These are phyloP conservation scores for Fusarium sp. DNA, from an alignment of 2,329 filamentous ascomycete species.

Conservation along the genomic window DNA sequence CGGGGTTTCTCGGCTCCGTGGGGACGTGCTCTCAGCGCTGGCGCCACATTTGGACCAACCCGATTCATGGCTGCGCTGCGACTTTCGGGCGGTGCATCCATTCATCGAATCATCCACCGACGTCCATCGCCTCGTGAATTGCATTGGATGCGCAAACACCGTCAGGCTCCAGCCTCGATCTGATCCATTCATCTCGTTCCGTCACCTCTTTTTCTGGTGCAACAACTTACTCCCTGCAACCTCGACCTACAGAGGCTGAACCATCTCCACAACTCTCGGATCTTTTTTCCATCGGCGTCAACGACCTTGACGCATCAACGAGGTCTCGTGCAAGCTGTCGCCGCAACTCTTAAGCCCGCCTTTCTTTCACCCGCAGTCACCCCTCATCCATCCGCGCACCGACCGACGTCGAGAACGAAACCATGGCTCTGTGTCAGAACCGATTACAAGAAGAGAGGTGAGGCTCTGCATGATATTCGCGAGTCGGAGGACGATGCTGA, in stretches of 20 bases:
- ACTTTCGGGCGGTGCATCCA: background rate
- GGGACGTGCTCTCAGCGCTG: conserved; percentile 16
- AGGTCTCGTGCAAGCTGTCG: conserved; percentile 8
- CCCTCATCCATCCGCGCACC: conserved; percentile 9
- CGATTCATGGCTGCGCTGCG: background rate
- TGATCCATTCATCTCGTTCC: conserved; percentile 6
- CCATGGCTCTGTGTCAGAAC: conserved; percentile 92
- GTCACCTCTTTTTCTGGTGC: background rate
- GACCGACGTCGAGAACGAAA: background rate
- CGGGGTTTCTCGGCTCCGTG: conserved; percentile 26
- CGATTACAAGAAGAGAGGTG: conserved; percentile 90
- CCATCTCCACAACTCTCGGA: background rate
- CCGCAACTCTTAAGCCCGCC: conserved; percentile 12
- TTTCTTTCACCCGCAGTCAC: conserved; percentile 11
- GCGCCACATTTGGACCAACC: conserved; percentile 35
- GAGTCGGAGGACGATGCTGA: conserved; percentile 32
- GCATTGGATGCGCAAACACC: conserved; percentile 29
- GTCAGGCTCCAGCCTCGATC: conserved; percentile 29
- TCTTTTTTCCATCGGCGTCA: conserved; percentile 4
- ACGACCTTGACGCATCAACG: conserved; percentile 3
- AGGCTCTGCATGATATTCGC: conserved; percentile 39
- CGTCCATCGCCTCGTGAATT: conserved; percentile 33
- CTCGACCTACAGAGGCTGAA: background rate
- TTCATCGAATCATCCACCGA: conserved; percentile 42
- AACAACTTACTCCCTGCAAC: background rate